Evolutionary conservation across 2,329 filamentous ascomycete species (phyloP), one percentile per base, ranked within the genome.

Genomic region (Bimuria novae-zelandiae): DNA sequence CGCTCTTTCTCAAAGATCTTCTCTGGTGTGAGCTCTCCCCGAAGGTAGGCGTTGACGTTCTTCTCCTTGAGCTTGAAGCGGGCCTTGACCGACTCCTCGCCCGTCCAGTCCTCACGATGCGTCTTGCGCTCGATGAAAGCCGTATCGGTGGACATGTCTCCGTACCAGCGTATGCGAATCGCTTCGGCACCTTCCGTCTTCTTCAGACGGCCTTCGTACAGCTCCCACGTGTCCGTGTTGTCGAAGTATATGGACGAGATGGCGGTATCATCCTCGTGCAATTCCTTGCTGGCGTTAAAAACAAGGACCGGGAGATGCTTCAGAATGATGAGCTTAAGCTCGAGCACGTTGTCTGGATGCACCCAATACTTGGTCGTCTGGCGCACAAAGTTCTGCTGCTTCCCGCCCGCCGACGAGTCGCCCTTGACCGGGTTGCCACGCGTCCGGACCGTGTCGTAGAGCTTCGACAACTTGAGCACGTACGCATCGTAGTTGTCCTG

Each of bases 341-440:
- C 94, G 4, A 94, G 97, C 64, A 99, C 94, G 70, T 99, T 99
- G 76, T 97, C 94, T 2, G 90, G 90, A 70, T 99, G 94, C 40
- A 99, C 94, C 94, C 94, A 99, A 79, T 99, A 99, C 76, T 99
- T 99, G 27, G 94, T 99, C 0, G 94, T 99, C 71, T 97, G 90
- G 54, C 94, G 89, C 57, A 99, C 86, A 70, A 99, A 99, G 80
- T 89, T 97, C 70, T 92, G 93, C 76, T 99, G 94, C 59, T 84
- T 85, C 50, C 93, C 94, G 64, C 94, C 94, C 14, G 94, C 94
- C 7, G 92, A 81, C 62, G 91, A 90, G 74, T 99, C 94, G 52
- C 94, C 94, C 76, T 91, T 92, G 67, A 91, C 86, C 0, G 94
- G 94, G 71, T 95, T 93, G 53, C 94, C 94, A 62, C 93, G 85